These are phyloP conservation scores for Hemileia vastatrix DNA, from an alignment of 1,284 basidiomycete species.

Conservation along the genomic window DNA sequence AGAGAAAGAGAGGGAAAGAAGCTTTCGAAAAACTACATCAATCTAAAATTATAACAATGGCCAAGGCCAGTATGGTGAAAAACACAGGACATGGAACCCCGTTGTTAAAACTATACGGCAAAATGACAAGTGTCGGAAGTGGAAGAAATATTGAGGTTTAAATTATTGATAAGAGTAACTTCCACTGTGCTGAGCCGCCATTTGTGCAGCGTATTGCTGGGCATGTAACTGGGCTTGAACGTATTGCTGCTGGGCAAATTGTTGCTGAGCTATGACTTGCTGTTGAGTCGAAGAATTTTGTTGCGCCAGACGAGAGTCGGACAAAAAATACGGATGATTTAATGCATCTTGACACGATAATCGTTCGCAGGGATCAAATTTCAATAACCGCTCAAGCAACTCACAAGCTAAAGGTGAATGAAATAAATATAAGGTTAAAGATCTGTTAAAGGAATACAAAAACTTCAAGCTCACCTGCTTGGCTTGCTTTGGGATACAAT, in stretches of 20 bases:
- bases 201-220: slow-evolving; percentile 24
- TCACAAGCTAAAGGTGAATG: slow-evolving; percentile 58
- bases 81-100: too few species aligned
- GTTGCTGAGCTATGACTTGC: slow-evolving; percentile 11
- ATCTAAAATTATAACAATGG: too few species aligned
- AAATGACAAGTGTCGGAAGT: too few species aligned
- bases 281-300: slow-evolving; percentile 3
- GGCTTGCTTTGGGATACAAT: slow-evolving; percentile 66
- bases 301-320: slow-evolving; percentile 3
- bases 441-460: not conserved
- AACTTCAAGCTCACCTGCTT: not conserved
- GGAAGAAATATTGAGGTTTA: too few species aligned
- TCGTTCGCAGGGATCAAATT: slow-evolving; percentile 90
- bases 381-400: slow-evolving; percentile 85
- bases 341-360: slow-evolving; percentile 87
- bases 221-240: slow-evolving; percentile 22
- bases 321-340: slow-evolving; percentile 79
- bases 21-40: too few species aligned
- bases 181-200: slow-evolving; percentile 20
- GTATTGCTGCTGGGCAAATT: slow-evolving; percentile 22
- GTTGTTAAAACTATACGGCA: too few species aligned
- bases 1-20: too few species aligned
- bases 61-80: too few species aligned
- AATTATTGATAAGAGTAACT: slow-evolving; percentile 19
- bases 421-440: not conserved